These are phyloP conservation scores for Obba rivulosa DNA, from an alignment of 768 basidiomycete species.

Conservation along the genomic window DNA sequence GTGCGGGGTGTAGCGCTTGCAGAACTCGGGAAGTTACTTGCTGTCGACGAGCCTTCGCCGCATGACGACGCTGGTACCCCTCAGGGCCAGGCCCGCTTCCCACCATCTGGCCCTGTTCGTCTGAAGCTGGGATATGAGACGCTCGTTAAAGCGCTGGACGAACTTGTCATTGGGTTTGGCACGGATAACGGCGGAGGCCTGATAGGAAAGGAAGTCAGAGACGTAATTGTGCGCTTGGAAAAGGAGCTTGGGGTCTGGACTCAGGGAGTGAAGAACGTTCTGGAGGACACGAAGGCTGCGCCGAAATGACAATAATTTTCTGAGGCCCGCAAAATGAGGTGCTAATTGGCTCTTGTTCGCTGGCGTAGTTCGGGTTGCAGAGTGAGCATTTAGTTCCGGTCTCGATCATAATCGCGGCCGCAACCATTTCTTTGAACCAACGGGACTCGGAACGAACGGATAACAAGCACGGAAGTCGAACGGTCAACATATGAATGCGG, in stretches of 20 bases:
- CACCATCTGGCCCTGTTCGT: constrained; percentile 61
- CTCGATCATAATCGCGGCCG: not conserved
- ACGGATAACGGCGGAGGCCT: constrained; percentile 61
- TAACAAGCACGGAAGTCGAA: too few species aligned
- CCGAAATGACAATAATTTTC: not conserved
- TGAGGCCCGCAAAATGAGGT: not conserved
- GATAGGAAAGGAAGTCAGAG: constrained; percentile 59
- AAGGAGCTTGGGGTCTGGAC: constrained; percentile 72
- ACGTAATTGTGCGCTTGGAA: constrained; percentile 55
- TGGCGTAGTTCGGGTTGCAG: not conserved
- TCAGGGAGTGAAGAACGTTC: constrained; percentile 50
- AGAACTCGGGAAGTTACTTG: constrained; percentile 78
- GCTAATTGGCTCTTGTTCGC: not conserved
- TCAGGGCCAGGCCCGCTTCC: constrained; percentile 34
- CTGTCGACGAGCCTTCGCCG: constrained; percentile 67
- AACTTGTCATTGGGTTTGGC: constrained; percentile 72
- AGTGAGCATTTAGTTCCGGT: not conserved
- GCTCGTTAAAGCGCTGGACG: constrained; percentile 53
- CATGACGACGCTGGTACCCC: constrained; percentile 11
- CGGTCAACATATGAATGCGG: too few species aligned
- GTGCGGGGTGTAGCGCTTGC: constrained; percentile 68
- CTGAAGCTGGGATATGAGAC: constrained; percentile 62
- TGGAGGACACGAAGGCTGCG: constrained; percentile 35
- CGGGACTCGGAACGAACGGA: too few species aligned
- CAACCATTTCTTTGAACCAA: too few species aligned